Evolutionary conservation across 2,329 filamentous ascomycete species (phyloP).

Genomic region (Stylonectria norvegica): DNA sequence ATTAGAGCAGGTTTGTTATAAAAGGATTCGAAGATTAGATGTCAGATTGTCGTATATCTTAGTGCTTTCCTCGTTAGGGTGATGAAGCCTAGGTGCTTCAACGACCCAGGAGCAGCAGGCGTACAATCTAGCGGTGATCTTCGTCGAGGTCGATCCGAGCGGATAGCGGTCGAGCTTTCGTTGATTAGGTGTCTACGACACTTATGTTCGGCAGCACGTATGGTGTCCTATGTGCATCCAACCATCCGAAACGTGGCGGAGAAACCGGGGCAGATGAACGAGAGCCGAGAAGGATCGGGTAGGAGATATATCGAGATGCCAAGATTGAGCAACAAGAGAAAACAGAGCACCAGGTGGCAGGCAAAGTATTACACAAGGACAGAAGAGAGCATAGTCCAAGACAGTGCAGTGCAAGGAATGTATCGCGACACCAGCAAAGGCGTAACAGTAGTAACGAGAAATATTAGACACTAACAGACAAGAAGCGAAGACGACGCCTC

Average conservation of each 20-base stretch:
- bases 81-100: neutral
- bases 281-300: slow-evolving; percentile 1
- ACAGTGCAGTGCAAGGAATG: slow-evolving; percentile 9
- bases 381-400: slow-evolving; percentile 10
- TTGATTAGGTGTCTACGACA: too few species aligned
- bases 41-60: neutral
- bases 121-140: neutral
- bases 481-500: slow-evolving; percentile 10
- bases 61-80: neutral
- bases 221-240: too few species aligned
- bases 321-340: slow-evolving; percentile 5
- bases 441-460: slow-evolving; percentile 8
- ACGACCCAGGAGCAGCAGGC: neutral
- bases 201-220: too few species aligned
- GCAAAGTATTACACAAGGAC: slow-evolving; percentile 13
- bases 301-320: slow-evolving; percentile 4
- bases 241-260: too few species aligned
- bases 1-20: slow-evolving; percentile 2
- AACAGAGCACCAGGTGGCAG: slow-evolving; percentile 1
- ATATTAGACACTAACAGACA: slow-evolving; percentile 12
- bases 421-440: slow-evolving; percentile 8
- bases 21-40: neutral
- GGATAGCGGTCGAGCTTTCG: too few species aligned
- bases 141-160: neutral
- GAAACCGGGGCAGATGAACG: too few species aligned